These are phyloP conservation scores for Plasmodium vivax DNA, from an alignment of 169 alveolate species.

Conservation along the genomic window DNA sequence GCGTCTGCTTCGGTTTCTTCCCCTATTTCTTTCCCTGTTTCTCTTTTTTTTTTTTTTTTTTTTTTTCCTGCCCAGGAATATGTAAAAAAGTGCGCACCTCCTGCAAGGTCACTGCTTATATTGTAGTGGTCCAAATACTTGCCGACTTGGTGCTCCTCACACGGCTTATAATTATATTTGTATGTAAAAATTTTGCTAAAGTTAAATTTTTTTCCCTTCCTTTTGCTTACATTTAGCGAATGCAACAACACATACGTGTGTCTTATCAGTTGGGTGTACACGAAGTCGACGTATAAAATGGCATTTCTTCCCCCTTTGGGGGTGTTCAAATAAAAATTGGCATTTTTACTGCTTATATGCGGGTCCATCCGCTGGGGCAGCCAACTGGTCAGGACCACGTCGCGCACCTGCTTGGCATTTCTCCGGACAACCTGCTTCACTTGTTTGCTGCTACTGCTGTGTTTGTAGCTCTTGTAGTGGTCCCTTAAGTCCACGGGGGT, in stretches of 20 bases:
- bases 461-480: background rate
- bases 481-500: conserved; percentile 18
- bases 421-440: conserved; percentile 14
- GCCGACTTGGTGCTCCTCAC: background rate
- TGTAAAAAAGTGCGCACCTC: background rate
- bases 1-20: background rate
- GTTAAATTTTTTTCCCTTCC: conserved; percentile 3
- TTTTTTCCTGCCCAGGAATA: background rate
- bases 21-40: too few species aligned
- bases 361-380: background rate
- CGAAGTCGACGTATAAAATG: conserved; percentile 10
- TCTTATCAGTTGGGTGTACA: conserved; percentile 39
- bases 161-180: conserved; percentile 15
- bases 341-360: background rate
- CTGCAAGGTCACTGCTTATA: background rate
- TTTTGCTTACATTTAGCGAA: conserved; percentile 9
- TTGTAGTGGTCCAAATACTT: background rate
- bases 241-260: conserved; percentile 8
- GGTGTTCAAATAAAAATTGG: background rate
- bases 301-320: background rate
- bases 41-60: background rate
- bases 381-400: conserved; percentile 2
- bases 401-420: conserved; percentile 54
- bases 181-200: conserved; percentile 26
- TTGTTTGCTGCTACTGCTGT: background rate